These are phyloP conservation scores for Anaeramoeba ignava DNA, from an alignment of 78 protist genomes.

Conservation along the genomic window DNA sequence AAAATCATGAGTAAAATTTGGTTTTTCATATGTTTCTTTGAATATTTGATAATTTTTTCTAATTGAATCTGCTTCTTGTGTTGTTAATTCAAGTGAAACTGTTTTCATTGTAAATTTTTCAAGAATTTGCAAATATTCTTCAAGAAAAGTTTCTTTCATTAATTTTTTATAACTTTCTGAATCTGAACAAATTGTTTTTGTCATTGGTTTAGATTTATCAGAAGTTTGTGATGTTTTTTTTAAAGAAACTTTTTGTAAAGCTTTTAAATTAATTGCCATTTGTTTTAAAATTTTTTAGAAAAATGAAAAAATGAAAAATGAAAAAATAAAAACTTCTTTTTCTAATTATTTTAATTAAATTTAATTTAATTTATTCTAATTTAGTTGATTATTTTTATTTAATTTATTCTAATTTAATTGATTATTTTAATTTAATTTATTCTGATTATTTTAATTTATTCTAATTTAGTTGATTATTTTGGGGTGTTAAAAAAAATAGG, in stretches of 20 bases:
- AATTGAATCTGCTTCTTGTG: neutral
- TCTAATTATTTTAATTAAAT: too few species aligned
- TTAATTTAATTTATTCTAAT: too few species aligned
- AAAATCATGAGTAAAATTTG: neutral
- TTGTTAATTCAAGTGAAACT: neutral
- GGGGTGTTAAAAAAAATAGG: too few species aligned
- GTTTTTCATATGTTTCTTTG: neutral
- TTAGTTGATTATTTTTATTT: too few species aligned
- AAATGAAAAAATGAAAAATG: too few species aligned
- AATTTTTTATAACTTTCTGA: neutral
- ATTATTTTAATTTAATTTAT: too few species aligned
- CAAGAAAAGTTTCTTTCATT: neutral
- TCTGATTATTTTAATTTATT: too few species aligned
- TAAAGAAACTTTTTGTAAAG: neutral
- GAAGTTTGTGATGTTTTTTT: neutral
- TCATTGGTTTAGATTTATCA: neutral
- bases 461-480: too few species aligned
- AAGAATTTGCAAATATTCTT: neutral
- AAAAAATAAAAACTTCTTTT: too few species aligned
- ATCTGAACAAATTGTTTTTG: neutral
- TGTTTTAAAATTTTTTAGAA: too few species aligned
- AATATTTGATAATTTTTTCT: neutral
- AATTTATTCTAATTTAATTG: too few species aligned
- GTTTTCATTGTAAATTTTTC: neutral
- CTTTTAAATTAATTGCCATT: neutral